Base-by-base conservation (phyloP, 192 early-diverging fungal genomes). In the Coemansia sp. region DNA sequence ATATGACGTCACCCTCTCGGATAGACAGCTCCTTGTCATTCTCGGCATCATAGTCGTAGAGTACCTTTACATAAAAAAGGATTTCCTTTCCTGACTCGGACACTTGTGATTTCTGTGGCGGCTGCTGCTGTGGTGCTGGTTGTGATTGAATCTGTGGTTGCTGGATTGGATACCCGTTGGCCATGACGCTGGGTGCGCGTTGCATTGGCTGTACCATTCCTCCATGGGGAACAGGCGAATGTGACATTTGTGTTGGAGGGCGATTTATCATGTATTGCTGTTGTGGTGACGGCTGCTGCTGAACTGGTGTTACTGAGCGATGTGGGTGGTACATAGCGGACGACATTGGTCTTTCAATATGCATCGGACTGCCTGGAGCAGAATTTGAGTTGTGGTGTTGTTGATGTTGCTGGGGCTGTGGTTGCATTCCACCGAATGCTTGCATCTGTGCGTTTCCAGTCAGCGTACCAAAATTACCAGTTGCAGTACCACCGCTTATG, bases 11-110 rank as follows among this genome's bases (percentile, higher is more conserved):
- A n/a, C 78, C 75, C 29, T 84, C 74, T 1, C 62, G 58, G 12
- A 84, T 77, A 10, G 75, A 52, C 48, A 84, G 66, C 61, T 84
- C 83, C 58, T 70, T 79, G 18, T 63, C 64, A 40, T 74, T 72
- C 23, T 84, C 83, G 0, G 83, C 72, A 37, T 72, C 75, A 23
- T 81, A 84, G 61, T 84, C 83, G n/a, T 84, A 81, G n/a, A 84
- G 62, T 1, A 77, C 83, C 43, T 77, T 74, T 46, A 81, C 78
- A 33, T 84, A 81, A 28, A 81, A 84, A 35, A 81, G 56, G 8
- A 84, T 80, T 39, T 79, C 71, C 37, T 72, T 78, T 39, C 70
- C 71, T 4, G 59, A 63, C 40, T 78, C 67, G 0, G 70, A 53
- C 0, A 66, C 59, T 29, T 66, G 58, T 13, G 46, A 59, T 12